phyloP scores from a whole-genome alignment of 148 eudicot genomes.

The Chenopodium suecicum region DNA sequence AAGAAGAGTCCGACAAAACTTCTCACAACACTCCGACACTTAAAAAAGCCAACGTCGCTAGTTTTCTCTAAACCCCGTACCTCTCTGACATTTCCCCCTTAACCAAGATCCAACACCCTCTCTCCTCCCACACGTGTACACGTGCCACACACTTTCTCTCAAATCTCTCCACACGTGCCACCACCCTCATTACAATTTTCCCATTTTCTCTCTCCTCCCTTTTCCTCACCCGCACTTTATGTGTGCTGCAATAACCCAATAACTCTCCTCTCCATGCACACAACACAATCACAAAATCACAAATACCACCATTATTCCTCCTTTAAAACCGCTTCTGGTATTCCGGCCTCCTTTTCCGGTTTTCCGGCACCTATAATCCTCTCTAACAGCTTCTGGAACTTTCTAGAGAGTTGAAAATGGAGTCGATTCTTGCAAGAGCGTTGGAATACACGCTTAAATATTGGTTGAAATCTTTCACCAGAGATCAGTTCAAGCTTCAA shows the following conservation, averaged over 20 bases:
- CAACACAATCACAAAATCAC: background rate
- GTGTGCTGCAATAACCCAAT: background rate
- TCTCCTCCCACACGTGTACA: slow-evolving; percentile 5
- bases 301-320: background rate
- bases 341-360: slow-evolving; percentile 10
- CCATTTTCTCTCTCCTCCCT: background rate
- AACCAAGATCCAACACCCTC: slow-evolving; percentile 16
- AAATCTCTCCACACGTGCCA: slow-evolving; percentile 23
- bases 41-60: background rate
- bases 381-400: slow-evolving; percentile 5
- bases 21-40: background rate
- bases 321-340: slow-evolving; percentile 20
- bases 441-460: slow-evolving; percentile 90
- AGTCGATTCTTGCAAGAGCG: slow-evolving; percentile 93
- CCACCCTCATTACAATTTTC: background rate
- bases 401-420: slow-evolving; percentile 41
- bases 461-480: slow-evolving; percentile 87
- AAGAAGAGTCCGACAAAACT: background rate
- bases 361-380: slow-evolving; percentile 4
- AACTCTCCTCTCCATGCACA: slow-evolving; percentile 3
- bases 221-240: background rate
- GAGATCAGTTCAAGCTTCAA: slow-evolving; percentile 98
- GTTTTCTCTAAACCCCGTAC: background rate
- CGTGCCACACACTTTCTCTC: slow-evolving; percentile 18
- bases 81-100: background rate